Evolutionary conservation across 1,284 basidiomycete species (phyloP), one percentile per base, ranked within the genome.

Genomic region (Cystobasidium pallidum): DNA sequence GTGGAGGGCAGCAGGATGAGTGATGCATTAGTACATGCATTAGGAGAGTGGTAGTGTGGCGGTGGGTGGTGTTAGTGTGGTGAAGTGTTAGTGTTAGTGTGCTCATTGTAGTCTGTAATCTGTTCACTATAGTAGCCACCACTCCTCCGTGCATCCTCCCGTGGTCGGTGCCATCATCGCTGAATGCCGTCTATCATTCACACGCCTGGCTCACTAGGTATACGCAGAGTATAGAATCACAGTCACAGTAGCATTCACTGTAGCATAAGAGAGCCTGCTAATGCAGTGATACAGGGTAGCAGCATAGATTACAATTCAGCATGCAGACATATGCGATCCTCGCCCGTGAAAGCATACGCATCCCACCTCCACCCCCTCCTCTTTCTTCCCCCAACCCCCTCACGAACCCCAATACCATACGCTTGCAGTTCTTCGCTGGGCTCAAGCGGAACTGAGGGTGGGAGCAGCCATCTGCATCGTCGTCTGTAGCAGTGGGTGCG

Each of bases 341-440:
- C n/a, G n/a, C n/a, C n/a, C n/a, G n/a, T n/a, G n/a, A n/a, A n/a
- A n/a, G n/a, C n/a, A n/a, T n/a, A n/a, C 49, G 8, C n/a, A 6
- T 28, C n/a, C 24, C 4, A 24, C 26, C 4, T 24, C 49, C 24
- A 17, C 49, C n/a, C 3, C 6, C 21, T 28, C 6, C 24, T 2
- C 24, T 51, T 30, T 8, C 55, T 11, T 21, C 55, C 39, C 39
- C 17, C 32, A 26, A 34, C 21, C 55, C 28, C 32, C 3, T 24
- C 55, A 26, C 17, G 13, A 7, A n/a, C 49, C 24, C 15, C 24
- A n/a, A 51, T 6, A n/a, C 49, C 8, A 3, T 21, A 30, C 7
- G 52, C 52, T 55, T 41, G 39, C 55, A 58, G 55, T 34, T 58
- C 32, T 34, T 41, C 55, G 36, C 39, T 58, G 55, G 26, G 39